Evolutionary conservation across 2,329 filamentous ascomycete species (phyloP), one percentile per base, ranked within the genome.

Genomic region (Aspergillus flavus): DNA sequence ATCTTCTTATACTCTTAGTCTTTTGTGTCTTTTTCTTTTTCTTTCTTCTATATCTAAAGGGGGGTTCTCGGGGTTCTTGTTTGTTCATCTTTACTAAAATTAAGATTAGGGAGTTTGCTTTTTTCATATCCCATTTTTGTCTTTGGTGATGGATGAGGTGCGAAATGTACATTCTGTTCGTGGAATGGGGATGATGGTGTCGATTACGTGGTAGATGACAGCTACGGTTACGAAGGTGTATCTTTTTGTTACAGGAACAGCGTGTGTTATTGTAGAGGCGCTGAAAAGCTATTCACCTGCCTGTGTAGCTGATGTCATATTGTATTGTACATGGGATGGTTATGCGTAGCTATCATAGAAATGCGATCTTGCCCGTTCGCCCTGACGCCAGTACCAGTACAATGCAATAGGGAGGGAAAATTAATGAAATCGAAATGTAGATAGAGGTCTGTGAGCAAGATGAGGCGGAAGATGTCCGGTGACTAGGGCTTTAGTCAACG

Each of bases 401-500:
- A 52, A 48, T 48, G 46, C 45, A 41, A 63, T 36, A 46, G 26
- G 34, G 34, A 54, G 60, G 39, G 53, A 16, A 58, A 48, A 61
- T 57, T 61, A 30, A 34, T 57, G 57, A 52, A 39, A 34, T 53
- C 52, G 50, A 34, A 32, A 60, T 36, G 39, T 30, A 48, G 50
- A 43, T 45, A 43, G 46, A 6, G 53, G 23, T 48, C 50, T 45
- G 28, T 50, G 36, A 45, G 14, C 48, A 43, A 23, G 45, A 16
- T 48, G 23, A 23, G 23, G 5, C 6, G 21, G 28, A 4, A 43
- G n/a, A 30, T 39, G 12, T 28, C 48, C 21, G 14, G 14, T 41
- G 14, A 26, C n/a, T 10, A 9, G 32, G 11, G 9, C 46, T 46
- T 63, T 79, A 87, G 67, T 89, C 84, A 48, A 87, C 80, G 60